These are phyloP conservation scores for Pseudonitzschia delicatissima DNA, from an alignment of 108 stramenopile genomes.

Conservation along the genomic window DNA sequence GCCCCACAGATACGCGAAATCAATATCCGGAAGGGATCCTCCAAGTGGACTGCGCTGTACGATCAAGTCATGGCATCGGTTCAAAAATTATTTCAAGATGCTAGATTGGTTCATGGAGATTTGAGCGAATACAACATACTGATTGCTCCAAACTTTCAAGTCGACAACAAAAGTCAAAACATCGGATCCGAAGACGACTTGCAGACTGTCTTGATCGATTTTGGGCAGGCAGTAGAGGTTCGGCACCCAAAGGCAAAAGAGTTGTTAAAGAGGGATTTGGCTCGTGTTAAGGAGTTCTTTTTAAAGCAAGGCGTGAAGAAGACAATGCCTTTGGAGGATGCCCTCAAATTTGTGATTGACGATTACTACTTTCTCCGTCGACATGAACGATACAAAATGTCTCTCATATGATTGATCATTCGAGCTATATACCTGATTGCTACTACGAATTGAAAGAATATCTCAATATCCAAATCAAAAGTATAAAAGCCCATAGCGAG, in stretches of 20 bases:
- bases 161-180: slow-evolving; percentile 12
- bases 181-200: slow-evolving; percentile 38
- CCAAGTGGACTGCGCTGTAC: slow-evolving; percentile 62
- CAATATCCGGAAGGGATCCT: slow-evolving; percentile 56
- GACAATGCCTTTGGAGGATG: slow-evolving; percentile 42
- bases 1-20: slow-evolving; percentile 74
- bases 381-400: neutral
- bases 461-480: no score
- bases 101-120: slow-evolving; percentile 74
- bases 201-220: slow-evolving; percentile 76
- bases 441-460: no score
- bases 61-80: slow-evolving; percentile 66
- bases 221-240: slow-evolving; percentile 75
- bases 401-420: no score
- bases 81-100: slow-evolving; percentile 53
- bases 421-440: no score
- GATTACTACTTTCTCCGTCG: neutral
- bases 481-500: no score
- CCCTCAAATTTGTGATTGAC: slow-evolving; percentile 31
- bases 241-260: slow-evolving; percentile 53
- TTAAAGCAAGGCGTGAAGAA: slow-evolving; percentile 40
- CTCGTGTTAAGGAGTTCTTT: slow-evolving; percentile 59
- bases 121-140: slow-evolving; percentile 82
- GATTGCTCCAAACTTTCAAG: slow-evolving; percentile 49
- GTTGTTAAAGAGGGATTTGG: slow-evolving; percentile 55